Evolutionary conservation across 176 grass and related monocot genomes (phyloP), one percentile per base, ranked within the genome.

Genomic region (Avena eriantha): DNA sequence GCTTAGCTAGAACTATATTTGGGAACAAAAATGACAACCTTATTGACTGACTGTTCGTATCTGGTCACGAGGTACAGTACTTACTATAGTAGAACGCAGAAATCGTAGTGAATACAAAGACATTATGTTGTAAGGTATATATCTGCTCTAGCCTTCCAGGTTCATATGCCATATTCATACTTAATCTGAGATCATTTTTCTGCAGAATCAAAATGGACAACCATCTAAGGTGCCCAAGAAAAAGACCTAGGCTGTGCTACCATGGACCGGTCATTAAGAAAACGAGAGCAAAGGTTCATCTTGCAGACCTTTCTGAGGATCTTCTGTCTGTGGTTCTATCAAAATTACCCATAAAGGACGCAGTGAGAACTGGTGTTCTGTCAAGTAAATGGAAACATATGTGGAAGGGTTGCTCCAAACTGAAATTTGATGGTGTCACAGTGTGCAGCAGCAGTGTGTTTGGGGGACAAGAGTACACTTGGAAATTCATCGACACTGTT

Each of bases 361-460:
- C n/a, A 21, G 79, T 21, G 82, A 87, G 59, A 61, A 76, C 79
- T 46, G 74, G 71, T 11, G 11, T 68, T 82, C 70, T 87, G 29
- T 87, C 86, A 41, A 82, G 59, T 19, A 77, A 88, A 77, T 82
- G 86, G 86, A 75, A 4, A 39, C 21, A 74, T 19, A 13, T 10
- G 57, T 82, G 78, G 57, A 76, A 3, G 23, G 18, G 43, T 66
- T 33, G 7, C 34, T 60, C 48, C 15, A 77, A 45, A 76, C 46
- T 82, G 29, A 82, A 59, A 55, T 87, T 87, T 66, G 71, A 82
- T 47, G 79, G 31, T 35, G 31, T 8, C 9, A 67, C 73, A 18
- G 61, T 76, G 22, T 16, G 45, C 24, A 8, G 33, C 10, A 43
- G 31, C 50, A 15, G n/a, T 4, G 6, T 67, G 31, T 73, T 31